phyloP scores from a whole-genome alignment of 2,329 filamentous ascomycete genomes.

The Fusarium newnesense region DNA sequence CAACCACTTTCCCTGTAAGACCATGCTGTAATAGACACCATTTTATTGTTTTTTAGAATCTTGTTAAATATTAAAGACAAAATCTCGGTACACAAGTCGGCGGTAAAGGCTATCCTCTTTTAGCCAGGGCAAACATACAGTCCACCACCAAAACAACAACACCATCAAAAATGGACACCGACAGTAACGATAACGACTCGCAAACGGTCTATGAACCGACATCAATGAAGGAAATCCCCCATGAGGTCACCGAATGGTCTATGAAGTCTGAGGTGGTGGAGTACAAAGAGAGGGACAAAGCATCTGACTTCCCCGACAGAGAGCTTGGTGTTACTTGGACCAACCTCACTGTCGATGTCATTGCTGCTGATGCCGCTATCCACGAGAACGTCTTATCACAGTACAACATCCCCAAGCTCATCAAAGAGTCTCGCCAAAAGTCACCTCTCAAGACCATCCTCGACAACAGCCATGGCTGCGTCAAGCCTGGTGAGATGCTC shows the following conservation, averaged over 20 bases:
- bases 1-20: not conserved
- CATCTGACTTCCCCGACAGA: slow-evolving; percentile 58
- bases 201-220: slow-evolving; percentile 40
- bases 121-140: slow-evolving; percentile 4
- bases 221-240: slow-evolving; percentile 6
- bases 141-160: slow-evolving; percentile 1
- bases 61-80: not conserved
- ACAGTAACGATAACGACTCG: slow-evolving; percentile 37
- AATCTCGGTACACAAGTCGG: not conserved
- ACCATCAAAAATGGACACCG: slow-evolving; percentile 43
- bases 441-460: slow-evolving; percentile 72
- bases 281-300: slow-evolving; percentile 54
- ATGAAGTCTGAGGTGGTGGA: slow-evolving; percentile 60
- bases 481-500: slow-evolving; percentile 79
- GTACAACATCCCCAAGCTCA: slow-evolving; percentile 64
- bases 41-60: not conserved
- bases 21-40: not conserved
- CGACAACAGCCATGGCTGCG: slow-evolving; percentile 72
- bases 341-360: slow-evolving; percentile 70
- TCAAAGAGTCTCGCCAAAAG: slow-evolving; percentile 64
- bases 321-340: slow-evolving; percentile 73
- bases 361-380: slow-evolving; percentile 69
- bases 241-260: slow-evolving; percentile 53
- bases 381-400: slow-evolving; percentile 73
- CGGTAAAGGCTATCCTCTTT: slow-evolving; percentile 11